phyloP scores from a whole-genome alignment of 176 grass and related monocot genomes.

The Chloris gayana region DNA sequence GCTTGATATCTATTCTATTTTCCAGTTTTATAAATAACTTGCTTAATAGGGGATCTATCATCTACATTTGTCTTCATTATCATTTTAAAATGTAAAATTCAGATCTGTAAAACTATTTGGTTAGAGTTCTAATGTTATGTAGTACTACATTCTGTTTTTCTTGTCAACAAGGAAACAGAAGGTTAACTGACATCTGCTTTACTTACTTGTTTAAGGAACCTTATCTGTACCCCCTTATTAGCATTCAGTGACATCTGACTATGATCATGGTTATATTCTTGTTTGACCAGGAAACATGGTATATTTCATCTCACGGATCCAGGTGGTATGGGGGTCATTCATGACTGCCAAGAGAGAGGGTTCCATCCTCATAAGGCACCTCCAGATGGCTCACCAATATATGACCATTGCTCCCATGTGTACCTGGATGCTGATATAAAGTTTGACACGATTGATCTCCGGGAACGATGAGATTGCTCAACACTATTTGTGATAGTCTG shows the following conservation, averaged over 20 bases:
- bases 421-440: slow-evolving; percentile 84
- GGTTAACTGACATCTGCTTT: slow-evolving; percentile 4
- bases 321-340: slow-evolving; percentile 82
- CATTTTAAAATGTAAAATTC: background rate
- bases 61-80: background rate
- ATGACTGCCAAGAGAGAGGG: slow-evolving; percentile 88
- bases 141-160: no score
- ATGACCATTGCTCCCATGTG: slow-evolving; percentile 92
- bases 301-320: slow-evolving; percentile 99
- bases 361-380: slow-evolving; percentile 96
- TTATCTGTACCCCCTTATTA: background rate
- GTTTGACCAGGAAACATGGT: slow-evolving; percentile 80
- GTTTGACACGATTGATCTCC: slow-evolving; percentile 86
- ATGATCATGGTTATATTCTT: slow-evolving; percentile 29
- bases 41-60: background rate
- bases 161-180: no score
- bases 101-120: background rate
- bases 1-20: background rate
- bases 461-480: slow-evolving; percentile 47
- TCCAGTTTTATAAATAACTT: background rate
- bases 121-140: slow-evolving; percentile 1
- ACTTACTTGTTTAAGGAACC: background rate
- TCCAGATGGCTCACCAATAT: slow-evolving; percentile 80
- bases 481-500: slow-evolving; percentile 16
- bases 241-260: slow-evolving; percentile 16